A percentile compares a stretch with the other conserved stretches of the same genome.
phyloP scores from a whole-genome alignment of 805 yeast genomes.

The Torulaspora microellipsoides region DNA sequence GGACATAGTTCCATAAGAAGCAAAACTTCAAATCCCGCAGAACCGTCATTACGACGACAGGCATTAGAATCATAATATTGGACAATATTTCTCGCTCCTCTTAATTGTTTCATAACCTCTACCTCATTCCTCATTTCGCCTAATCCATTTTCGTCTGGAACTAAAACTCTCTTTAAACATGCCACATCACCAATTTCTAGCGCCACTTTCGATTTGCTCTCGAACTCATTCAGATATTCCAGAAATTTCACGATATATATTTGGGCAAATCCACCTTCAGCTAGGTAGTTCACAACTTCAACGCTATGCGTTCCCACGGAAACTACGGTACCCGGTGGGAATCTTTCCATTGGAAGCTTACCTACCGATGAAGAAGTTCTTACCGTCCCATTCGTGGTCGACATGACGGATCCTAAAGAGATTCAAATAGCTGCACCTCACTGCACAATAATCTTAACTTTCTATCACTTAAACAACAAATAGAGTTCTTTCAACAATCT shows the following conservation, averaged over 20 bases:
- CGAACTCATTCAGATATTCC: constrained; percentile 25
- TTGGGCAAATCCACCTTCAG: constrained; percentile 80
- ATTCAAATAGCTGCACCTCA: neutral
- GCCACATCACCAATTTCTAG: constrained; percentile 46
- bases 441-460: neutral
- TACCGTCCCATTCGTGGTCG: constrained; percentile 17
- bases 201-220: constrained; percentile 35
- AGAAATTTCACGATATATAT: constrained; percentile 61
- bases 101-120: constrained; percentile 66
- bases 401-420: constrained; percentile 9
- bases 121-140: constrained; percentile 67
- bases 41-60: constrained; percentile 41
- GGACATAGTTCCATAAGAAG: constrained; percentile 92
- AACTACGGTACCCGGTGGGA: constrained; percentile 44
- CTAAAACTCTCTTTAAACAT: constrained; percentile 70
- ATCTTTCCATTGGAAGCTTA: constrained; percentile 17
- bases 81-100: constrained; percentile 55
- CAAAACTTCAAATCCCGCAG: constrained; percentile 71
- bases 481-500: neutral
- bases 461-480: neutral
- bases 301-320: constrained; percentile 61
- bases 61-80: constrained; percentile 75
- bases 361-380: constrained; percentile 13
- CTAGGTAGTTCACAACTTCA: constrained; percentile 50
- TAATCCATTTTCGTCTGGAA: constrained; percentile 64